These are phyloP conservation scores for Podila minutissima DNA, from an alignment of 192 early-diverging fungal species.

Conservation along the genomic window DNA sequence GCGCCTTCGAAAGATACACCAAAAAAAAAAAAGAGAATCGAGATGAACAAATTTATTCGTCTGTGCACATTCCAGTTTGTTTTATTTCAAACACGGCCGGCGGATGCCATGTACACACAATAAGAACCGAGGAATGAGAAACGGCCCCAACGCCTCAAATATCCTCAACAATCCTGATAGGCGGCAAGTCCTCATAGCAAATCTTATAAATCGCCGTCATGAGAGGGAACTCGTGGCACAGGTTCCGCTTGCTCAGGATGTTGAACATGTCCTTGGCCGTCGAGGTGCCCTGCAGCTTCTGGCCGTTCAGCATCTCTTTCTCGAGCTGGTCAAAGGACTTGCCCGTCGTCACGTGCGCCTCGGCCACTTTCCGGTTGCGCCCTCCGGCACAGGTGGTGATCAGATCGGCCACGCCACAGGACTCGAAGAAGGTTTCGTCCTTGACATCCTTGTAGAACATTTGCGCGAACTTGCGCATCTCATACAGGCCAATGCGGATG, in stretches of 20 bases:
- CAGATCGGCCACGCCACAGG: conserved; percentile 95
- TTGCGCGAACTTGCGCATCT: conserved; percentile 94
- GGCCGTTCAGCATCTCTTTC: conserved; percentile 92
- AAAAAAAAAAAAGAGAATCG: too few relatives aligned
- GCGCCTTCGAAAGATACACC: too few relatives aligned
- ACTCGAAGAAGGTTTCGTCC: conserved; percentile 96
- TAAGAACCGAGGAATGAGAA: background rate
- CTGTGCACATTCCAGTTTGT: background rate
- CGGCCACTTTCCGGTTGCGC: conserved; percentile 93
- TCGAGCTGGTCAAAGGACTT: conserved; percentile 95
- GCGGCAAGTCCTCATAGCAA: conserved; percentile 80
- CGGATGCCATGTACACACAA: background rate
- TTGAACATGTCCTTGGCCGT: conserved; percentile 89
- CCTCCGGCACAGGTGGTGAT: conserved; percentile 98
- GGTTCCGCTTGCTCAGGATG: conserved; percentile 71
- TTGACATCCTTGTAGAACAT: conserved; percentile 84
- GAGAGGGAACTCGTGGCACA: conserved; percentile 77
- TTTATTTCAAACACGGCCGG: background rate
- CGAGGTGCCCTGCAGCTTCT: conserved; percentile 96
- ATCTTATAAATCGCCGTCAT: conserved; percentile 95
- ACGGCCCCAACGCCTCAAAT: conserved; percentile 42
- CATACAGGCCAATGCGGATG: conserved; percentile 93
- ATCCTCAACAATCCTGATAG: conserved; percentile 75
- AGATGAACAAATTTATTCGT: too few relatives aligned
- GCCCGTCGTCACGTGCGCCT: conserved; percentile 90